Evolutionary conservation across 2,329 filamentous ascomycete genomes (phyloP), one percentile per base, ranked within the genome.

Genomic region (Colletotrichum abscissum): DNA sequence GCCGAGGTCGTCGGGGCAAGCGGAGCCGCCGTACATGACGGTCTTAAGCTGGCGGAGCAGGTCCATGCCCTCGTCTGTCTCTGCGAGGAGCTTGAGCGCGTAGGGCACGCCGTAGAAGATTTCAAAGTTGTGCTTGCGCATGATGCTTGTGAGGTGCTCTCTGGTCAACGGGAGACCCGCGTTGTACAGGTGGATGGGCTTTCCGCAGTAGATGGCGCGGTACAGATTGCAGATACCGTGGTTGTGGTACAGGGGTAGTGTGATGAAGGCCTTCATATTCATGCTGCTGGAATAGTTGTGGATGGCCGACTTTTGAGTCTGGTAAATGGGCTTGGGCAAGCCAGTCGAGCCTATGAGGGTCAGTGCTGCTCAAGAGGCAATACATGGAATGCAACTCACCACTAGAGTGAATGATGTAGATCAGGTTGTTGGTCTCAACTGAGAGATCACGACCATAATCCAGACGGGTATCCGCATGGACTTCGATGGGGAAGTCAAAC

Each of bases 21-120:
- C 83, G 19, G 87, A 89, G 0, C 90, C 90, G 2, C 87, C 89
- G 73, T 87, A 91, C 76, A 90, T 83, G 22, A 92, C 89, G 1
- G 89, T 76, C 75, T 89, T 87, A 12, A 87, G 82, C 28, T 81
- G 79, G 0, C 80, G 79, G 19, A 92, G 79, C 2, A 81, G 81
- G 1, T 81, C 76, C 16, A 91, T 84, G 0, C 91, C 92, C 22
- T 87, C 84, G 0, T 88, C 82, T 0, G 86, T 86, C 77, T 93
- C 92, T 0, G 87, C 87, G 1, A 93, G 82, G 0, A 93, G 81
- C 76, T 93, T 92, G 22, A 93, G 79, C 0, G 89, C 87, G 75
- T 92, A 93, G 0, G 92, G 91, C 0, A 93, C 91, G 3, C 85
- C 87, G 69, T 91, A 87, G 38, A 93, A 87, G 24, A 88, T 86